These are phyloP conservation scores for Microdochium trichocladiopsis DNA, from an alignment of 2,329 filamentous ascomycete species.

Conservation along the genomic window DNA sequence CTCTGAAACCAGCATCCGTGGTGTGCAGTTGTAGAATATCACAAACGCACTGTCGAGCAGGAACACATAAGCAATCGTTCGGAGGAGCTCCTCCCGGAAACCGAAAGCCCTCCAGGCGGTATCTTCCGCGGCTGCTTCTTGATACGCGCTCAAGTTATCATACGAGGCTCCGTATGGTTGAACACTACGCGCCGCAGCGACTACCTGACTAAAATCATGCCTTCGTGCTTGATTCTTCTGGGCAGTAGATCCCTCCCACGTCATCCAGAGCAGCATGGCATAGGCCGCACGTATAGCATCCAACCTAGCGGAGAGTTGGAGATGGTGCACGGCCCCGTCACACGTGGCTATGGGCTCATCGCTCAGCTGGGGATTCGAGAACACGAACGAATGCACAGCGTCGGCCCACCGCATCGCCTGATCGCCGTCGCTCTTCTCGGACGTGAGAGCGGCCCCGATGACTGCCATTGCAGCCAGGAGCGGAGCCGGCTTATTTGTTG, in stretches of 20 bases:
- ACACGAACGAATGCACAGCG: conserved; percentile 13
- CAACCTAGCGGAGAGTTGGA: not conserved
- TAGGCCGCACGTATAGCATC: conserved; percentile 13
- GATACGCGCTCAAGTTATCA: not conserved
- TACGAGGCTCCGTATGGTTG: not conserved
- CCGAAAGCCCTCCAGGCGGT: conserved; percentile 1
- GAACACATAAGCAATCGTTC: conserved; percentile 17
- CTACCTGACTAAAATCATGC: conserved; percentile 13
- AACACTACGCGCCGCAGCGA: conserved; percentile 8
- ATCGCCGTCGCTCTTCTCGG: conserved; percentile 6
- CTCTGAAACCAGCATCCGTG: conserved; percentile 16
- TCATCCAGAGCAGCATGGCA: conserved; percentile 14
- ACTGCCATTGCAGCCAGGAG: conserved; percentile 18
- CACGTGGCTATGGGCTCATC: not conserved
- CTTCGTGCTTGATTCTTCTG: conserved; percentile 12
- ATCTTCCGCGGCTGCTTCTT: too few species aligned
- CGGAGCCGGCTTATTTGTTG: conserved; percentile 4
- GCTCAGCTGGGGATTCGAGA: conserved; percentile 9
- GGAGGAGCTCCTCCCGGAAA: conserved; percentile 16
- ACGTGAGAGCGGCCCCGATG: conserved; percentile 18
- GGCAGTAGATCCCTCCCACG: conserved; percentile 13
- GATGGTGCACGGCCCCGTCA: not conserved
- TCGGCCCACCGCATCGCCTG: conserved; percentile 12
- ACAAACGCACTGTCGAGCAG: conserved; percentile 18
- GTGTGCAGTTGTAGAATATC: conserved; percentile 19